Conservation (phyloP, 805 yeast species). For the Pichia cephalocereana region DNA sequence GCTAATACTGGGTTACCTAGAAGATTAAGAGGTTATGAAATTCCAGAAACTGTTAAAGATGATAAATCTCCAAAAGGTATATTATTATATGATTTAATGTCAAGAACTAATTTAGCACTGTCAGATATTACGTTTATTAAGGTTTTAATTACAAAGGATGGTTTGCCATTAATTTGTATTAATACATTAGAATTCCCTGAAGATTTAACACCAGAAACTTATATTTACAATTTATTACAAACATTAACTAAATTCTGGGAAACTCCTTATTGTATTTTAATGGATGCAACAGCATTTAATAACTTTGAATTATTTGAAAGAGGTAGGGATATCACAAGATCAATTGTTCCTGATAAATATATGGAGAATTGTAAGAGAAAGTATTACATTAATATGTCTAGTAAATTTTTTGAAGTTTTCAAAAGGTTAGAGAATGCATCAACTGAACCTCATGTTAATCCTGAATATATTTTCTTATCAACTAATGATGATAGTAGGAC, state of each 20-base stretch:
- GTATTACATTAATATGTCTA: conserved; percentile 43
- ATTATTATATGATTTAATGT: conserved; percentile 65
- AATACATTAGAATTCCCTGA: conserved; percentile 30
- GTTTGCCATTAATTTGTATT: conserved; percentile 57
- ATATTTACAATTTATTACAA: conserved; percentile 54
- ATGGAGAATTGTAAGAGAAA: conserved; percentile 42
- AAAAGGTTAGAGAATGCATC: conserved; percentile 7
- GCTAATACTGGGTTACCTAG: conserved; percentile 51
- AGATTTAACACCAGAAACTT: conserved; percentile 36
- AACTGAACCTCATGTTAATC: neutral
- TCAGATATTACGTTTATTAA: conserved; percentile 42
- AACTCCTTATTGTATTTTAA: conserved; percentile 47
- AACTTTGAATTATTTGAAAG: conserved; percentile 8
- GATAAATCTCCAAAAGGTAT: conserved; percentile 37
- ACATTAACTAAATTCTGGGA: conserved; percentile 66
- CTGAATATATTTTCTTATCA: conserved; percentile 30
- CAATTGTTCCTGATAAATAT: conserved; percentile 41
- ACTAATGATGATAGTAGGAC: conserved; percentile 36
- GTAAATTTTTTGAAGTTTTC: conserved; percentile 13
- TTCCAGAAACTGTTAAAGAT: conserved; percentile 43
- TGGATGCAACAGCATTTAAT: conserved; percentile 59
- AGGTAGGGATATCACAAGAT: conserved; percentile 12
- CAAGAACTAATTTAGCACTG: conserved; percentile 50
- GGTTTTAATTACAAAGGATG: conserved; percentile 63
- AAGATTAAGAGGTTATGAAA: conserved; percentile 44